A percentile compares a stretch with the other conserved stretches of the same genome.
These are phyloP conservation scores for Talaromyces sp. DNA, from an alignment of 2,329 filamentous ascomycete species.

Conservation along the genomic window DNA sequence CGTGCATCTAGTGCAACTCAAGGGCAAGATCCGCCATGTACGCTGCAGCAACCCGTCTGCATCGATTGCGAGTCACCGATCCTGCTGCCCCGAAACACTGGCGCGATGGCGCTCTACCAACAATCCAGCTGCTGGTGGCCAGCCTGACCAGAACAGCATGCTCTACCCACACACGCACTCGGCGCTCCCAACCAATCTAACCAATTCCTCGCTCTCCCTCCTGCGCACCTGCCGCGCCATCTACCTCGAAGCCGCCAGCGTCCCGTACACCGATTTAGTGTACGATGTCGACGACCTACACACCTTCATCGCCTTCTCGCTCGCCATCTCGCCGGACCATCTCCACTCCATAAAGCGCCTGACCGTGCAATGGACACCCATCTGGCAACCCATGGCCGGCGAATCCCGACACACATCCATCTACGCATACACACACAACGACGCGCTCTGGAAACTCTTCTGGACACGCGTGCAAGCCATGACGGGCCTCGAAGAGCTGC, in stretches of 20 bases:
- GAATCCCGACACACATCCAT: constrained; percentile 26
- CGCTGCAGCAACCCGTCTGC: constrained; percentile 17
- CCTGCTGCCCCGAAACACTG: constrained; percentile 27
- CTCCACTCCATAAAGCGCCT: constrained; percentile 19
- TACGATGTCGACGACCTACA: constrained; percentile 34
- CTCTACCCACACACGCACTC: constrained; percentile 32
- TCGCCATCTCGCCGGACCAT: constrained; percentile 16
- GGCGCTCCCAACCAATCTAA: constrained; percentile 19
- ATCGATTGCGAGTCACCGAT: constrained; percentile 24
- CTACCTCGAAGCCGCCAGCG: constrained; percentile 26
- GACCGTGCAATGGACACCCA: constrained; percentile 29
- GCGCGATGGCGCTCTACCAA: constrained; percentile 25
- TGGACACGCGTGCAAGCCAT: constrained; percentile 22
- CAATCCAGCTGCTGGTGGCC: neutral
- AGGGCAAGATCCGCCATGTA: constrained; percentile 31
- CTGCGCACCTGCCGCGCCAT: constrained; percentile 30
- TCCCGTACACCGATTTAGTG: constrained; percentile 23
- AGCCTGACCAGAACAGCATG: constrained; percentile 13
- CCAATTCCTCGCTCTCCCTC: constrained; percentile 20
- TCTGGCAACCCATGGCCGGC: constrained; percentile 30
- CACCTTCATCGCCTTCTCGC: constrained; percentile 30
- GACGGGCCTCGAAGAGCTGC: constrained; percentile 16
- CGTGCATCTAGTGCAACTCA: constrained; percentile 32
- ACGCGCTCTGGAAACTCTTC: constrained; percentile 27
- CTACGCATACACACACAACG: constrained; percentile 33